Evolutionary conservation across 495 filamentous ascomycete species (phyloP).

Genomic region (Saxispiralis lemnorum): DNA sequence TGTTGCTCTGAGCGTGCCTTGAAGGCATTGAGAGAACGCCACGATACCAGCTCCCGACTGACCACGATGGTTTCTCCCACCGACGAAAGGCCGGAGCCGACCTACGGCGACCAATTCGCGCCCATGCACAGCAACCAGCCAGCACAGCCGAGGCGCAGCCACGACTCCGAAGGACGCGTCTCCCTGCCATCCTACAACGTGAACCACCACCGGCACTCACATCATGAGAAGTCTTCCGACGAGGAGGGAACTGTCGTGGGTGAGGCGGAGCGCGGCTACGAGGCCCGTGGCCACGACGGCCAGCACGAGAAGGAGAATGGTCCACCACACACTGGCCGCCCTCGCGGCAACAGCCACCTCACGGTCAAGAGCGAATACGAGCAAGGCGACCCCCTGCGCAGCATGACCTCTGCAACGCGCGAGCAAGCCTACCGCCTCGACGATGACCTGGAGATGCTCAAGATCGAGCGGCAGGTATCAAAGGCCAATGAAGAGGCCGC

Average conservation of each 20-base stretch:
- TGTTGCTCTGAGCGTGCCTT: too few relatives aligned
- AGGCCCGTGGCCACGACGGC: conserved; percentile 10
- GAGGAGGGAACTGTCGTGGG: conserved; percentile 19
- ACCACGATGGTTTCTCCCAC: conserved; percentile 37
- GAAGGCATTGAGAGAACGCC: not conserved
- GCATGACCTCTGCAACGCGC: conserved; percentile 30
- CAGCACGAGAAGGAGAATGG: conserved; percentile 7
- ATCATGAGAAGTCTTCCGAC: conserved; percentile 16
- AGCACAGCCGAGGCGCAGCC: not conserved
- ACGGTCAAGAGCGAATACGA: conserved; percentile 27
- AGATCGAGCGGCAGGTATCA: conserved; percentile 60
- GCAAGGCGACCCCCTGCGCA: conserved; percentile 16
- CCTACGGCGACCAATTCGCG: conserved; percentile 15
- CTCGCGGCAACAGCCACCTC: conserved; percentile 10
- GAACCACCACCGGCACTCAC: conserved; percentile 7
- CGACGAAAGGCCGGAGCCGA: conserved; percentile 28
- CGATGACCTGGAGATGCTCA: conserved; percentile 70
- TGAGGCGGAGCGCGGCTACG: conserved; percentile 2
- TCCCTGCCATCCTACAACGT: conserved; percentile 15
- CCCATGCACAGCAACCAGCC: not conserved
- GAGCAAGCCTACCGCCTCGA: conserved; percentile 58
- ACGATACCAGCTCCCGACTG: not conserved
- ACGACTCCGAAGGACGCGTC: conserved; percentile 3
- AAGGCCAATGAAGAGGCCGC: conserved; percentile 34
- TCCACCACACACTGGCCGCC: conserved; percentile 1